These are phyloP conservation scores for Aurinia saxatilis DNA, from an alignment of 345 rosid genomes.

Conservation along the genomic window DNA sequence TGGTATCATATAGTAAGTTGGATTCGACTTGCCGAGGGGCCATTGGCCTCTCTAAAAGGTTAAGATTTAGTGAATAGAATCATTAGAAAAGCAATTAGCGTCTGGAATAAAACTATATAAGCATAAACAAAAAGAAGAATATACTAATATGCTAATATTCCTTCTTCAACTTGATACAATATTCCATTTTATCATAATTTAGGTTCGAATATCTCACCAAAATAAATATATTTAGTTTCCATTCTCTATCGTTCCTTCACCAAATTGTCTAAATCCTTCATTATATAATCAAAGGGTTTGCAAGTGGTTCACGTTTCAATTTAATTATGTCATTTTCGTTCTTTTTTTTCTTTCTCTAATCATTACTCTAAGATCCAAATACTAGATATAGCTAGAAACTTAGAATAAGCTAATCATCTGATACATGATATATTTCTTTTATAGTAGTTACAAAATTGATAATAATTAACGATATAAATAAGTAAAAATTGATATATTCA, in stretches of 20 bases:
- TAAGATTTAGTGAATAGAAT: slow-evolving; percentile 11
- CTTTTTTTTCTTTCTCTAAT: too few species aligned
- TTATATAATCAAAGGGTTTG: background rate
- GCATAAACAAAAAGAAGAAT: slow-evolving; percentile 6
- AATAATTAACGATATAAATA: too few species aligned
- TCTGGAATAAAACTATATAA: slow-evolving; percentile 1
- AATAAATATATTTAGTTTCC: background rate
- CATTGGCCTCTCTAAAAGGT: slow-evolving; percentile 12
- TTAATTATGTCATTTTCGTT: background rate
- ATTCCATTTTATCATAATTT: background rate
- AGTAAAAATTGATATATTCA: too few species aligned
- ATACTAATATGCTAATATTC: slow-evolving; percentile 25
- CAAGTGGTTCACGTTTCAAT: background rate
- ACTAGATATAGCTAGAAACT: background rate
- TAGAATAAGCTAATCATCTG: background rate
- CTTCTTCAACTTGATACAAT: slow-evolving; percentile 6
- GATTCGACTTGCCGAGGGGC: slow-evolving; percentile 12
- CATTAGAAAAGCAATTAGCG: background rate
- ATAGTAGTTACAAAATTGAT: too few species aligned
- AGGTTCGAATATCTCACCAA: background rate
- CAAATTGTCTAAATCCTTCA: background rate
- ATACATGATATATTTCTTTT: too few species aligned
- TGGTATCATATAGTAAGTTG: slow-evolving; percentile 3
- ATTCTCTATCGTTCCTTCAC: background rate
- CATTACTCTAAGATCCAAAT: too few species aligned